Percentiles rank a stretch among this genome's conserved stretches.
Conservation (phyloP, 1,284 basidiomycete genomes). For the Prillingera fragicola region DNA sequence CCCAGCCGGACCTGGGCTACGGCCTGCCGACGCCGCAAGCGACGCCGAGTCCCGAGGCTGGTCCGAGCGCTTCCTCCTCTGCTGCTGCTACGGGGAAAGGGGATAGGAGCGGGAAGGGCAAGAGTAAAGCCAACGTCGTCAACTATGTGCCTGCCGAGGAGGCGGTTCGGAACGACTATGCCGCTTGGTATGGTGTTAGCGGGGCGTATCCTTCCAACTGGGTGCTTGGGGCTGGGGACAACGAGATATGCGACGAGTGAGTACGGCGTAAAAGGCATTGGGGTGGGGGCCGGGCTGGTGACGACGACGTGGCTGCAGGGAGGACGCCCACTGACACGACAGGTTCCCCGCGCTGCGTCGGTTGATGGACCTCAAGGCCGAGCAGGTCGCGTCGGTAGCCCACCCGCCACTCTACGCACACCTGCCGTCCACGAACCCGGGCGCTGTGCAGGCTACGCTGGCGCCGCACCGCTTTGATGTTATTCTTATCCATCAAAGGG, state of each 20-base stretch:
- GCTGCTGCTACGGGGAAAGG: conserved; percentile 8
- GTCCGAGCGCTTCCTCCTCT: neutral
- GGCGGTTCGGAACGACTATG: conserved; percentile 91
- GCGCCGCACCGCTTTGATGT: conserved; percentile 67
- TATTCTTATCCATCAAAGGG: conserved; percentile 84
- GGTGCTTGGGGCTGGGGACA: conserved; percentile 77
- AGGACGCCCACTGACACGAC: conserved; percentile 1
- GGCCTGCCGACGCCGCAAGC: conserved; percentile 51
- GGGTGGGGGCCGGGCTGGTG: neutral
- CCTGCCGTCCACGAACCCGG: conserved; percentile 12
- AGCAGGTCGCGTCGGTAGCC: conserved; percentile 26
- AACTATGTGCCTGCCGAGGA: conserved; percentile 88
- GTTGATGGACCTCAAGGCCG: conserved; percentile 68
- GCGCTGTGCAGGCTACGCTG: conserved; percentile 7
- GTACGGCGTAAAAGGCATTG: too few relatives aligned
- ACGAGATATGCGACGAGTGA: conserved; percentile 86
- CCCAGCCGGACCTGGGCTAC: conserved; percentile 9
- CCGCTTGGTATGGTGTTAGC: conserved; percentile 78
- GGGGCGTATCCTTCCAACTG: conserved; percentile 88
- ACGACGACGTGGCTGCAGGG: neutral
- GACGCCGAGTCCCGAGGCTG: conserved; percentile 43
- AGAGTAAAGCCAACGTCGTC: conserved; percentile 25
- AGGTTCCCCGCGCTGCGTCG: conserved; percentile 89
- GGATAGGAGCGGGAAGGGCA: conserved; percentile 13
- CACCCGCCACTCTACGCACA: conserved; percentile 41